Evolutionary conservation across 768 basidiomycete species (phyloP).

Genomic region (Coprinellus micaceus): DNA sequence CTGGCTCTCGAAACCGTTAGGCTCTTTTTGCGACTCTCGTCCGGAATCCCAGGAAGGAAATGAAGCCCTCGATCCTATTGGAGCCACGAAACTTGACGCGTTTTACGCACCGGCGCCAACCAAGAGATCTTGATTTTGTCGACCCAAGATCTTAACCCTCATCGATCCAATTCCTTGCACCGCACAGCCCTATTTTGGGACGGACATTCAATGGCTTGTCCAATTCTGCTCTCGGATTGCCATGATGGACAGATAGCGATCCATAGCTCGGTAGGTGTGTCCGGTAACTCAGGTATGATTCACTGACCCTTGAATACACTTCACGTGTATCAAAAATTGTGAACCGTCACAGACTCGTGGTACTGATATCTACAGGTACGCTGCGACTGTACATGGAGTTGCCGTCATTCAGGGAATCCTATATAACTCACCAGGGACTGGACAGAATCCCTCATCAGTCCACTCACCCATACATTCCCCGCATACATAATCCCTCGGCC

Average conservation of each 20-base stretch:
- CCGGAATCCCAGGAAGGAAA: not conserved
- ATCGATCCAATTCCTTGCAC: not conserved
- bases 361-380: conserved; percentile 2
- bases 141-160: not conserved
- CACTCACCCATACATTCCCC: conserved; percentile 8
- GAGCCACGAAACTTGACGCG: not conserved
- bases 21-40: not conserved
- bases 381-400: not conserved
- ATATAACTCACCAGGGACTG: conserved; percentile 7
- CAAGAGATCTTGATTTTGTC: not conserved
- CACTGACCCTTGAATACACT: not conserved
- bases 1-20: not conserved
- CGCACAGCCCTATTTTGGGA: not conserved
- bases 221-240: not conserved
- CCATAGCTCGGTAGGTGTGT: not conserved
- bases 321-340: conserved; percentile 5
- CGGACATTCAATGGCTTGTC: not conserved
- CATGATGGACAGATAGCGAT: not conserved
- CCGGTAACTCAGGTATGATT: not conserved
- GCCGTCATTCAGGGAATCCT: not conserved
- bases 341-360: conserved; percentile 2
- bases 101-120: not conserved
- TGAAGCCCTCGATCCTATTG: not conserved
- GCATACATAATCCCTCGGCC: not conserved
- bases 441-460: conserved; percentile 5